A percentile compares a stretch with the other conserved stretches of the same genome.
Conservation (phyloP, 345 rosid genomes). For the Rhodamnia argentea region DNA sequence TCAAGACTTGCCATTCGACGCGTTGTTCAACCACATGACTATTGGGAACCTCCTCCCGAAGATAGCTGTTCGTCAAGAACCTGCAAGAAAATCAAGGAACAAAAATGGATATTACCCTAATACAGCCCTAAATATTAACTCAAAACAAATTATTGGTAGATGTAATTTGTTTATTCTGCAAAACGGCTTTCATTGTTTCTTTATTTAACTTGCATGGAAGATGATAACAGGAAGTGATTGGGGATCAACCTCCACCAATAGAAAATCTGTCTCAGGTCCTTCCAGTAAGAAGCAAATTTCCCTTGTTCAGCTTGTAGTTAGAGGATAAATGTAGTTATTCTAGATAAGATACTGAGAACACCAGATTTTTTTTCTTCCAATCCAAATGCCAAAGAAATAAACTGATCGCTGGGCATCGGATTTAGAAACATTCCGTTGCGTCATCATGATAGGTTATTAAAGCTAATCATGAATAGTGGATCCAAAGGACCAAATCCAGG, state of each 20-base stretch:
- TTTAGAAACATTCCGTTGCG: neutral
- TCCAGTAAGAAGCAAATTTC: neutral
- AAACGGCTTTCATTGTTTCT: neutral
- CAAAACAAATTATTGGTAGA: neutral
- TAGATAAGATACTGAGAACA: neutral
- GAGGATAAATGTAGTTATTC: neutral
- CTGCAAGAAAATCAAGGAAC: slow-evolving; percentile 19
- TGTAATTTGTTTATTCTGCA: neutral
- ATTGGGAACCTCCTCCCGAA: slow-evolving; percentile 93
- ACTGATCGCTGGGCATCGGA: neutral
- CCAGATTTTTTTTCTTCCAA: neutral
- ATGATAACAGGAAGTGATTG: neutral
- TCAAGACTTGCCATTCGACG: slow-evolving; percentile 84
- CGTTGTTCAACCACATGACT: slow-evolving; percentile 98
- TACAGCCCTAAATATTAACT: neutral
- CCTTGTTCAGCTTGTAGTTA: neutral
- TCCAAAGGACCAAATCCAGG: neutral
- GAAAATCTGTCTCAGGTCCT: neutral
- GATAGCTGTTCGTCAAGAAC: slow-evolving; percentile 89
- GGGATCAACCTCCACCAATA: neutral
- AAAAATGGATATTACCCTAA: neutral
- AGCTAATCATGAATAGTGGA: neutral
- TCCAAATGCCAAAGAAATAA: neutral
- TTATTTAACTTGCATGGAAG: neutral
- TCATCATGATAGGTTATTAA: neutral